These are phyloP conservation scores for Yarrowia alimentaria DNA, from an alignment of 805 yeast species.

Conservation along the genomic window DNA sequence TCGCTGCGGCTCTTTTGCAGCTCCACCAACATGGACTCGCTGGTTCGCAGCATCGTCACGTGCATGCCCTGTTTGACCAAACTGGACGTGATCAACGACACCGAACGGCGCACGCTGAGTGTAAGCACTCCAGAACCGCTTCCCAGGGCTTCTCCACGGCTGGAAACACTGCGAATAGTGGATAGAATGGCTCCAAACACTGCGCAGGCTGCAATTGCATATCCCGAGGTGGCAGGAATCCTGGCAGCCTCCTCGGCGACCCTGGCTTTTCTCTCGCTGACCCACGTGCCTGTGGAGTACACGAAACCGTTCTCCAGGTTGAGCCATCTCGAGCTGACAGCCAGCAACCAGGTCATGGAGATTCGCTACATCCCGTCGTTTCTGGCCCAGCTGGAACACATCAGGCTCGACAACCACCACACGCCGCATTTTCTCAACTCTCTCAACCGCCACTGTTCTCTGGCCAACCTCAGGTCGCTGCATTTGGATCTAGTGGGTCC, in stretches of 20 bases:
- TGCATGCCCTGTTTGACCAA: slow-evolving; percentile 7
- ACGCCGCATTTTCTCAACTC: slow-evolving; percentile 26
- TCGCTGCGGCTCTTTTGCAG: slow-evolving; percentile 2
- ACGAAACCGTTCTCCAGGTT: not conserved
- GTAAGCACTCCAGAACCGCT: slow-evolving; percentile 1
- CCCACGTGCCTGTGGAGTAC: slow-evolving; percentile 4
- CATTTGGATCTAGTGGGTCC: slow-evolving; percentile 18
- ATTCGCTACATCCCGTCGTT: slow-evolving; percentile 2
- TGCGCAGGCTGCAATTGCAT: no score
- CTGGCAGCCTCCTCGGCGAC: slow-evolving; percentile 1
- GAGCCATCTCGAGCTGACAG: slow-evolving; percentile 4
- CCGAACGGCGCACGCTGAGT: not conserved
- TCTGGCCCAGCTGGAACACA: not conserved
- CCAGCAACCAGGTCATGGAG: slow-evolving; percentile 10
- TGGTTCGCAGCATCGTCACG: slow-evolving; percentile 2
- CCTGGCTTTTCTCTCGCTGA: not conserved
- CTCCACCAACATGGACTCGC: slow-evolving; percentile 5
- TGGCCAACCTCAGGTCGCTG: slow-evolving; percentile 6
- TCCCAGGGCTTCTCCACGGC: not conserved
- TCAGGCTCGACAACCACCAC: slow-evolving; percentile 22
- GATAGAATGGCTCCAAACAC: slow-evolving; percentile 6
- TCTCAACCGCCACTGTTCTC: slow-evolving; percentile 1
- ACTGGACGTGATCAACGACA: slow-evolving; percentile 10
- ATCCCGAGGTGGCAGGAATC: slow-evolving; percentile 1
- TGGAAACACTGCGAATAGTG: not conserved